Conservation (phyloP, 2,329 filamentous ascomycete genomes). For the Colletotrichum tanaceti region DNA sequence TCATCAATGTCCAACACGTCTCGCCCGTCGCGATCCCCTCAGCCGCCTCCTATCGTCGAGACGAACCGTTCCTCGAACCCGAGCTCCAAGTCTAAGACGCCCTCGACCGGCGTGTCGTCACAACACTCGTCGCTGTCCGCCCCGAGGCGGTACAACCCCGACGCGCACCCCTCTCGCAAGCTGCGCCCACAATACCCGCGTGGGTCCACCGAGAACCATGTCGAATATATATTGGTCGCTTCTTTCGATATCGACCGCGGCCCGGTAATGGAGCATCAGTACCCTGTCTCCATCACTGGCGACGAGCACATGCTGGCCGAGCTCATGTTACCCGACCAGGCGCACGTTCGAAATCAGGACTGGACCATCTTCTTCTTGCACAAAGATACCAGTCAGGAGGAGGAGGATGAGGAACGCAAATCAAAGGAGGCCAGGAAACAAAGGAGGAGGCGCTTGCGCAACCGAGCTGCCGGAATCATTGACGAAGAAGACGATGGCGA, state of each 20-base stretch:
- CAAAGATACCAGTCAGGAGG: slow-evolving; percentile 88
- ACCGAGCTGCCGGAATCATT: slow-evolving; percentile 61
- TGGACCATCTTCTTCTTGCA: slow-evolving; percentile 99
- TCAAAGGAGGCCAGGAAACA: slow-evolving; percentile 65
- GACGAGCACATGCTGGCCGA: slow-evolving; percentile 99
- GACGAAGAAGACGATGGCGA: slow-evolving; percentile 63
- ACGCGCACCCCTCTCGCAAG: slow-evolving; percentile 64
- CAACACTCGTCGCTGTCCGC: slow-evolving; percentile 71
- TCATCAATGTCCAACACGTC: slow-evolving; percentile 68
- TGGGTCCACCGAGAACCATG: slow-evolving; percentile 86
- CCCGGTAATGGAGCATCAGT: slow-evolving; percentile 98
- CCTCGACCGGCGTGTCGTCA: slow-evolving; percentile 67
- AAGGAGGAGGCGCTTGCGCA: slow-evolving; percentile 63
- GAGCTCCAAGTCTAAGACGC: slow-evolving; percentile 69
- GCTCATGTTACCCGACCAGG: slow-evolving; percentile 97
- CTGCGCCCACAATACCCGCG: slow-evolving; percentile 81
- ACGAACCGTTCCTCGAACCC: slow-evolving; percentile 68
- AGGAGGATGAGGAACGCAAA: slow-evolving; percentile 78
- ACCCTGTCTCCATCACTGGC: slow-evolving; percentile 91
- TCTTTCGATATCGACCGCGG: slow-evolving; percentile 97
- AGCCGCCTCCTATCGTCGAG: slow-evolving; percentile 60
- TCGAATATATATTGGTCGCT: slow-evolving; percentile 97
- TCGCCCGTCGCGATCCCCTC: slow-evolving; percentile 66
- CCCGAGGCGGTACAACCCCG: slow-evolving; percentile 62
- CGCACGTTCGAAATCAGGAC: slow-evolving; percentile 92